A percentile compares a stretch with the other conserved stretches of the same genome.
phyloP scores from a whole-genome alignment of 345 rosid genomes.

The Angophora floribunda region DNA sequence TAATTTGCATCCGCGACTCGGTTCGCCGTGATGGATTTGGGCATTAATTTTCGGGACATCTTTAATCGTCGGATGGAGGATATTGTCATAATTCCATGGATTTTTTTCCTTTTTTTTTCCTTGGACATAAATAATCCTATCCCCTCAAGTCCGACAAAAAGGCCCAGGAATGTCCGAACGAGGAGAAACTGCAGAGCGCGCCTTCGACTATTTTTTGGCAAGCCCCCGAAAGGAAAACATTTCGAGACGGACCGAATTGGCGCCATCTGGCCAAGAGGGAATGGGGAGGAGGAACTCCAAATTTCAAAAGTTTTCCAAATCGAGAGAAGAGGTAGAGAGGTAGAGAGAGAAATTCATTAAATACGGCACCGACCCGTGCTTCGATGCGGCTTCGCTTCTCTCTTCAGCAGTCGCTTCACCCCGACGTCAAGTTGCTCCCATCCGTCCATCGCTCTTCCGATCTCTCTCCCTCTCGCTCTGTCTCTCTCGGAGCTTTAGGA shows the following conservation, averaged over 20 bases:
- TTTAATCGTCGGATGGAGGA: background rate
- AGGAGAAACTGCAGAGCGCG: background rate
- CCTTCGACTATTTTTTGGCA: background rate
- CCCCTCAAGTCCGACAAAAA: background rate
- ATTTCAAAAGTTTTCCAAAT: background rate
- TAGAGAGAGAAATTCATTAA: background rate
- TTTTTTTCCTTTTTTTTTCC: background rate
- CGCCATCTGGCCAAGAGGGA: background rate
- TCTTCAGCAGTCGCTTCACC: background rate
- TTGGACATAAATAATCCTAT: background rate
- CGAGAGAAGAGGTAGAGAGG: background rate
- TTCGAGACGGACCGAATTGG: background rate
- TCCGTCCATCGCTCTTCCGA: background rate
- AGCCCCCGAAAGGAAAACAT: background rate
- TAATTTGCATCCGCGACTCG: background rate
- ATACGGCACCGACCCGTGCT: background rate
- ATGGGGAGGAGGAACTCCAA: background rate
- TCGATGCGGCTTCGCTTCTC: background rate
- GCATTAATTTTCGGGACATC: background rate
- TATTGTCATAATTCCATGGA: fast-evolving
- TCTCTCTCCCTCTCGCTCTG: background rate
- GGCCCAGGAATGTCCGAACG: background rate
- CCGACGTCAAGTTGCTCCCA: background rate
- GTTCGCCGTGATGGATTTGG: background rate
- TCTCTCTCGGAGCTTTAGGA: background rate